Percentiles rank a stretch among this genome's conserved stretches.
These are phyloP conservation scores for Xanthoparmelia taractica DNA, from an alignment of 495 filamentous ascomycete genomes.

Conservation along the genomic window DNA sequence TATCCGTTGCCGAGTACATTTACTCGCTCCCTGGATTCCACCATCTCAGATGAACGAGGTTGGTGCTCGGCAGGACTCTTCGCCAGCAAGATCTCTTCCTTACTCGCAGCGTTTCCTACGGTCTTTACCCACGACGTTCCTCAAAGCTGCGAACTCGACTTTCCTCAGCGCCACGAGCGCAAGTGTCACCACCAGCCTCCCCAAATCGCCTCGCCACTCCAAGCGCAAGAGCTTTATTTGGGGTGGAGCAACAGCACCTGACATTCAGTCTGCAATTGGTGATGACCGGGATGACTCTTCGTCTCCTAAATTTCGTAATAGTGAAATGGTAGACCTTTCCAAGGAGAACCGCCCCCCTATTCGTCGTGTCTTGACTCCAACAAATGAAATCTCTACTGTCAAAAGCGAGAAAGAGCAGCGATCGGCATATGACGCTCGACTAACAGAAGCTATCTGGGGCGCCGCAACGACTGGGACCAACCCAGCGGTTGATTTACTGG, in stretches of 20 bases:
- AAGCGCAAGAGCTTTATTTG: conserved; percentile 50
- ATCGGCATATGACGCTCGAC: conserved; percentile 69
- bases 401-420: conserved; percentile 59
- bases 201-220: conserved; percentile 57
- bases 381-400: conserved; percentile 7
- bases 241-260: conserved; percentile 35
- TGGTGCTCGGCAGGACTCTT: conserved; percentile 62
- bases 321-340: conserved; percentile 1
- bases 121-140: conserved; percentile 80
- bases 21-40: conserved; percentile 96
- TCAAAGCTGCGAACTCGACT: conserved; percentile 88
- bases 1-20: conserved; percentile 88
- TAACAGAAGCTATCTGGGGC: conserved; percentile 91
- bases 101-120: conserved; percentile 87
- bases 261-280: background rate
- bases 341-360: conserved; percentile 16
- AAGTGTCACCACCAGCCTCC: conserved; percentile 76
- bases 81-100: conserved; percentile 76
- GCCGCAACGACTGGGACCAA: conserved; percentile 89
- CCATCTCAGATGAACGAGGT: conserved; percentile 90
- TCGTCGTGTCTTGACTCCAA: conserved; percentile 1
- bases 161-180: conserved; percentile 91
- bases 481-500: conserved; percentile 84
- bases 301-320: background rate
- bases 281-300: background rate